Base-by-base conservation (phyloP, 2,329 filamentous ascomycete genomes). In the Xylaria arbuscula region DNA sequence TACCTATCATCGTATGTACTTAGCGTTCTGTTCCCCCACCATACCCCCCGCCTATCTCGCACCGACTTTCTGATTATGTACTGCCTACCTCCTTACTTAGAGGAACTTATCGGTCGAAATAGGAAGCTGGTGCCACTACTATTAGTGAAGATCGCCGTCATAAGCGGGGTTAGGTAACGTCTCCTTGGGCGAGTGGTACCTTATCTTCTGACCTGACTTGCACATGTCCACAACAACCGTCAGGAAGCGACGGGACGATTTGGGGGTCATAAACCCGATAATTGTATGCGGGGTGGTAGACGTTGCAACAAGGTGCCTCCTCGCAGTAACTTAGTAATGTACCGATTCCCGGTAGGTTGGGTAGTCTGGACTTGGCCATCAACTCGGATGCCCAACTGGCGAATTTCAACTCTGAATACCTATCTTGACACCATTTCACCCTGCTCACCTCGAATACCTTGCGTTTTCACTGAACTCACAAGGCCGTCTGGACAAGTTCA, bases 141-240 rank as follows among this genome's bases (percentile, higher is more conserved):
- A 9, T 11, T 42, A 2, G n/a, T 17, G 10, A 11, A 42, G 36
- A 56, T 53, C 19, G 5, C 36, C 9, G 36, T 56, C 6, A 13
- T 22, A 17, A n/a, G 57, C 57, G 56, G 54, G 64, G 54, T 62
- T 36, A 8, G 13, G 59, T 38, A 63, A 67, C 64, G 53, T 58
- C 59, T 57, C 45, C 38, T 62, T 42, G 36, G 34, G 3, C 15
- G 5, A 48, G n/a, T 28, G 56, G 45, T 19, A 9, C 15, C 19
- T 13, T 48, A 48, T 48, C 45, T 48, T 28, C 48, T 32, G 11
- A 51, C 48, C 48, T 51, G 32, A 8, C 17, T n/a, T 45, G n/a
- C n/a, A n/a, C n/a, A n/a, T n/a, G n/a, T 7, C 19, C 17, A 5
- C 5, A n/a, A 15, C 17, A 45, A 9, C 42, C 17, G 17, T n/a